A percentile compares a stretch with the other conserved stretches of the same genome.
Conservation (phyloP, 2,329 filamentous ascomycete genomes). For the Diaporthe destruens region DNA sequence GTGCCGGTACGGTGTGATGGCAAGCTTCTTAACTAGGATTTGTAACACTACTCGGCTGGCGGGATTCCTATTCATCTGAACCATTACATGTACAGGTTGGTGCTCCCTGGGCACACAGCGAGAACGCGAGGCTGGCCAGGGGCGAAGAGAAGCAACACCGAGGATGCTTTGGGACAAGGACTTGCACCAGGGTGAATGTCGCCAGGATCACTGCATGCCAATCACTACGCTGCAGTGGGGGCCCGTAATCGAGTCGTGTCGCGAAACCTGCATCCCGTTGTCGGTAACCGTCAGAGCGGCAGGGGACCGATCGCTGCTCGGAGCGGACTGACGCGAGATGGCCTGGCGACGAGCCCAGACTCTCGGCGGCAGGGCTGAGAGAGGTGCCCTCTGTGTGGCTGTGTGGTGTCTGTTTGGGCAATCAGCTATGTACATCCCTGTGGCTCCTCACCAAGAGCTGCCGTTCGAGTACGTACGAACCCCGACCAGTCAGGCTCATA, state of each 20-base stretch:
- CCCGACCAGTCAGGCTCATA: no score
- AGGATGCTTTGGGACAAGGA: neutral
- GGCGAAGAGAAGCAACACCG: neutral
- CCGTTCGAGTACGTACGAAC: neutral
- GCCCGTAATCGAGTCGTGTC: neutral
- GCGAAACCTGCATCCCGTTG: neutral
- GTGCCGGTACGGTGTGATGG: conserved; percentile 1
- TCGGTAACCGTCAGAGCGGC: no score
- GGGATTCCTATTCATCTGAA: neutral
- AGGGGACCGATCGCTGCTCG: neutral
- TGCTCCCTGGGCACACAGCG: neutral
- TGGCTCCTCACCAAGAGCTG: neutral
- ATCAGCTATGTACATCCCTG: neutral
- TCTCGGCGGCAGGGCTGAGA: neutral
- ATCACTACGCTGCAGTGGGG: no score
- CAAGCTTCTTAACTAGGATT: neutral
- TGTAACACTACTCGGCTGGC: neutral
- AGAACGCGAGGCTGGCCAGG: neutral
- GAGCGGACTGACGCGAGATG: neutral
- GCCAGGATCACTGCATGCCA: neutral
- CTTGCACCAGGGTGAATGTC: neutral
- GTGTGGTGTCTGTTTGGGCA: neutral
- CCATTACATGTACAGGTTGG: neutral
- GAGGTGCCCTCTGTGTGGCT: neutral
- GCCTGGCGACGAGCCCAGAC: neutral